Percentiles rank a stretch among this genome's conserved stretches.
Evolutionary conservation across 148 eudicot genomes (phyloP).

Genomic region (Fallopia convolvulus): DNA sequence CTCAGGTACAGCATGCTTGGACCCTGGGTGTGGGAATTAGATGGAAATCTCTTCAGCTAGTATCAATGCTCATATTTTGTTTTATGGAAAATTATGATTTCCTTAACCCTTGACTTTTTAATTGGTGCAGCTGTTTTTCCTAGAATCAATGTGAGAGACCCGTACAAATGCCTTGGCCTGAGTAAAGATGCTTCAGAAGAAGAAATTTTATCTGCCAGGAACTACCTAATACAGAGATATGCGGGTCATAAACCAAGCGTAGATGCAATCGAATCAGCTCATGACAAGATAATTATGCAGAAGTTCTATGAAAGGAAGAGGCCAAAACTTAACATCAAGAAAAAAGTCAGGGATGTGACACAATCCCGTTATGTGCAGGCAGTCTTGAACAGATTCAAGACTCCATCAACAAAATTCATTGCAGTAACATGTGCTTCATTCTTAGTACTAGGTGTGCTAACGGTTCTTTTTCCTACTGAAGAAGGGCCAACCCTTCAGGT

Average conservation of each 20-base stretch:
- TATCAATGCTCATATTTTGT: background rate
- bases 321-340: slow-evolving; percentile 73
- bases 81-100: background rate
- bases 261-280: slow-evolving; percentile 92
- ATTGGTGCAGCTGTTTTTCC: slow-evolving; percentile 64
- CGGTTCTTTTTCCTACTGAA: slow-evolving; percentile 85
- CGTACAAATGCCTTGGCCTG: slow-evolving; percentile 87
- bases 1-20: too few relatives aligned
- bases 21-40: too few relatives aligned
- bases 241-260: slow-evolving; percentile 84
- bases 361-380: slow-evolving; percentile 66
- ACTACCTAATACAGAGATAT: slow-evolving; percentile 76
- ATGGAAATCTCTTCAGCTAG: background rate
- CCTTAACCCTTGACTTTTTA: background rate
- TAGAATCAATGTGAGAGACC: slow-evolving; percentile 78
- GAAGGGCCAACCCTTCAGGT: slow-evolving; percentile 99
- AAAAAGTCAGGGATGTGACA: slow-evolving; percentile 66
- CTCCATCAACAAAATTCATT: slow-evolving; percentile 65
- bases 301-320: slow-evolving; percentile 72
- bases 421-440: slow-evolving; percentile 53
- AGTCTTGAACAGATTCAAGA: slow-evolving; percentile 64
- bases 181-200: slow-evolving; percentile 89
- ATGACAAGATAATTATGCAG: slow-evolving; percentile 91
- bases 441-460: slow-evolving; percentile 65
- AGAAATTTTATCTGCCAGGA: slow-evolving; percentile 87